phyloP scores from a whole-genome alignment of 305 asterid genomes.

The Fraxinus baroniana region DNA sequence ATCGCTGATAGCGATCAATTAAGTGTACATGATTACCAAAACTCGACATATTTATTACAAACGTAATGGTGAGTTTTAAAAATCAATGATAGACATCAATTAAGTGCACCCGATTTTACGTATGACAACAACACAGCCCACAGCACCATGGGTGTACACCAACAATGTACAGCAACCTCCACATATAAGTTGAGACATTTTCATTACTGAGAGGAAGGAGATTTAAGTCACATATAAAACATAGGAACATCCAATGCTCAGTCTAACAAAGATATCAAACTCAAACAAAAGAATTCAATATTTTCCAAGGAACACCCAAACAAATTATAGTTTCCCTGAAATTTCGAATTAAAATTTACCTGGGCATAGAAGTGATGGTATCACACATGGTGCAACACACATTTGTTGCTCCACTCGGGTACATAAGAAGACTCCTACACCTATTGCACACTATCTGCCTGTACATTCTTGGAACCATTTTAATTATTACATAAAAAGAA shows the following conservation, averaged over 20 bases:
- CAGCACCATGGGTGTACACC: conserved; percentile 84
- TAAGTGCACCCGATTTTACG: conserved; percentile 69
- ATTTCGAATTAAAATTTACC: conserved; percentile 32
- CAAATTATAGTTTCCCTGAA: neutral
- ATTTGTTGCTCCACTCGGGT: no score
- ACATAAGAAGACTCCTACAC: no score
- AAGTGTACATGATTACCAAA: conserved; percentile 50
- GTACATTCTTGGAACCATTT: no score
- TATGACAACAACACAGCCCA: conserved; percentile 88
- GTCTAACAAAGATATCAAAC: neutral
- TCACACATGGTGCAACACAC: conserved; percentile 23
- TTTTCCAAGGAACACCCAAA: no score
- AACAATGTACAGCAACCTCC: conserved; percentile 71
- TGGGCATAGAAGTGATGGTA: conserved; percentile 55
- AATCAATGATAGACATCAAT: neutral
- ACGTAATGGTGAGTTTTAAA: neutral
- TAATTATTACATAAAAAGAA: no score
- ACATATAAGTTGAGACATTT: conserved; percentile 85
- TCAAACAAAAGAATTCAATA: neutral
- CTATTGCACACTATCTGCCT: no score
- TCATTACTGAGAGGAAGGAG: conserved; percentile 53
- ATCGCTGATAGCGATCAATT: neutral
- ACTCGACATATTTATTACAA: neutral
- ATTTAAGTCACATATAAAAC: conserved; percentile 20
- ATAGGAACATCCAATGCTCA: neutral